phyloP scores from a whole-genome alignment of 345 rosid genomes.

The Euclidium syriacum region DNA sequence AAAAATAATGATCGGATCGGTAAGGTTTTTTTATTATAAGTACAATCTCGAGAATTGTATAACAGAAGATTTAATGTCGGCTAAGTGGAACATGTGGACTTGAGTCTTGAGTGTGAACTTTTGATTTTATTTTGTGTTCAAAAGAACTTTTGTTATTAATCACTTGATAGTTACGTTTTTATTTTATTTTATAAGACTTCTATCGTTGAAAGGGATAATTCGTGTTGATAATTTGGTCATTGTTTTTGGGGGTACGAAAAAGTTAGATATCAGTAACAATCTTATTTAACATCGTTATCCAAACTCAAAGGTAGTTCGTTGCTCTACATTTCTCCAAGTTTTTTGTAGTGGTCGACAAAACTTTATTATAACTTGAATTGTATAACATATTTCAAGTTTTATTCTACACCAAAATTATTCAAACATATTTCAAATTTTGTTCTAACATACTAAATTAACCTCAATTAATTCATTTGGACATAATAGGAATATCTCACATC shows the following conservation, averaged over 20 bases:
- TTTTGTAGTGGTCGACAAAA: too few relatives aligned
- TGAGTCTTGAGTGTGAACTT: conserved; percentile 16
- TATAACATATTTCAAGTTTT: too few relatives aligned
- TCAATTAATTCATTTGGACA: too few relatives aligned
- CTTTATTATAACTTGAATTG: too few relatives aligned
- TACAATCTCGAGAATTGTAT: conserved; percentile 16
- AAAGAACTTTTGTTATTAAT: conserved; percentile 26
- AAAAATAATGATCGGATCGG: neutral
- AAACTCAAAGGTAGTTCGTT: neutral
- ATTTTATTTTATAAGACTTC: neutral
- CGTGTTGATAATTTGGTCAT: neutral
- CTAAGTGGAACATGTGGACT: neutral
- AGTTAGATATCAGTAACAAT: neutral
- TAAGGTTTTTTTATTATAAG: neutral
- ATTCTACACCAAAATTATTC: too few relatives aligned
- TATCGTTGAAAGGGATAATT: neutral
- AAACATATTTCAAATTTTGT: too few relatives aligned
- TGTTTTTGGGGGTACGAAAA: neutral
- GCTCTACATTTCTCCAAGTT: neutral
- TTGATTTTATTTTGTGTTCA: conserved; percentile 12
- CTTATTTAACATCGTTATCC: neutral
- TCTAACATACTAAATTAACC: too few relatives aligned
- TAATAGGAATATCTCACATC: too few relatives aligned
- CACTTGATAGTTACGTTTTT: conserved; percentile 19
- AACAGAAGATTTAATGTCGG: conserved; percentile 27